A percentile compares a stretch with the other conserved stretches of the same genome.
These are phyloP conservation scores for Ceratocystis variospora DNA, from an alignment of 2,329 filamentous ascomycete species.

Conservation along the genomic window DNA sequence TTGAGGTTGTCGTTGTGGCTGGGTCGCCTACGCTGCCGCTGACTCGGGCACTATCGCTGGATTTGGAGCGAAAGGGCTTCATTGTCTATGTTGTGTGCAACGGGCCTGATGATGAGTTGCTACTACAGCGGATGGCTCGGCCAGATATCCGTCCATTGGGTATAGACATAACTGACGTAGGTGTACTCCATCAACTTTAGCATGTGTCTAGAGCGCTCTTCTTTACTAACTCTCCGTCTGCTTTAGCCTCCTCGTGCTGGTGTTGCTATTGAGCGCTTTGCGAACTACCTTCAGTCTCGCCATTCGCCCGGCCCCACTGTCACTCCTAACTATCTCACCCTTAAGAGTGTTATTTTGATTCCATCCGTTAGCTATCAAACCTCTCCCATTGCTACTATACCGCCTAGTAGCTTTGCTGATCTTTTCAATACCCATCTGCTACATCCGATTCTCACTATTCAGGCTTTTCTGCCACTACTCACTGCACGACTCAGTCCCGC, in stretches of 20 bases:
- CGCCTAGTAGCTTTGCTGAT: conserved; percentile 72
- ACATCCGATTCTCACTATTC: conserved; percentile 74
- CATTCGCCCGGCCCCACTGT: conserved; percentile 65
- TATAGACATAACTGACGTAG: conserved; percentile 68
- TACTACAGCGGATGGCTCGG: conserved; percentile 62
- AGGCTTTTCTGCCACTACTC: conserved; percentile 74
- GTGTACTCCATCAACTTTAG: conserved; percentile 23
- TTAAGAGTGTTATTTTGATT: conserved; percentile 71
- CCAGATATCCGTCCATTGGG: conserved; percentile 69
- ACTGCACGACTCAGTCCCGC: conserved; percentile 45
- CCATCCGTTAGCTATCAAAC: conserved; percentile 69
- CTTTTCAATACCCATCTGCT: conserved; percentile 85
- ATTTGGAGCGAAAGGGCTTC: conserved; percentile 82
- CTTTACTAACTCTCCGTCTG: not conserved
- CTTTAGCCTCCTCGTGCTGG: conserved; percentile 53
- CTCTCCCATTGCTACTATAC: conserved; percentile 72
- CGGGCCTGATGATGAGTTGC: conserved; percentile 69
- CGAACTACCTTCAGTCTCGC: conserved; percentile 54
- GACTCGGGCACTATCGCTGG: conserved; percentile 67
- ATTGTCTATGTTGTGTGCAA: conserved; percentile 84
- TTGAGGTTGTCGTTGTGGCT: conserved; percentile 76
- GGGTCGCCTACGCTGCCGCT: conserved; percentile 77
- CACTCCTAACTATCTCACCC: conserved; percentile 57
- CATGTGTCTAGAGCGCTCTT: too few relatives aligned
- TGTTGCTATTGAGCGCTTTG: conserved; percentile 58